These are phyloP conservation scores for Aspergillus haitiensis DNA, from an alignment of 495 filamentous ascomycete genomes.

Conservation along the genomic window DNA sequence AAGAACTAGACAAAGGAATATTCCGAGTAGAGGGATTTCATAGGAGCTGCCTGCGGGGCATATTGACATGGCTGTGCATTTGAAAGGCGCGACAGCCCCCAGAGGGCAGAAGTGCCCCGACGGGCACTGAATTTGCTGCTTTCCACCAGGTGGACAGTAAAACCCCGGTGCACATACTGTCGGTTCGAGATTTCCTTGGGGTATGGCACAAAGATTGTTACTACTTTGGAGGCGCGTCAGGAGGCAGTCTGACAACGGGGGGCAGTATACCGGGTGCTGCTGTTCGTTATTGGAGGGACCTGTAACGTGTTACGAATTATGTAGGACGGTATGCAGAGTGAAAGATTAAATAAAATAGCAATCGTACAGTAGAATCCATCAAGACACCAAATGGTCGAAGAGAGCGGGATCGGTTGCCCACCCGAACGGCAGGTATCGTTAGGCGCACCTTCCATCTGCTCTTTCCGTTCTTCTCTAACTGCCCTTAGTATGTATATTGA, in stretches of 20 bases:
- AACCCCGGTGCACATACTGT: background rate
- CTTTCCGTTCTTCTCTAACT: background rate
- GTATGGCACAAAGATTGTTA: background rate
- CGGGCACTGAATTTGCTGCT: slow-evolving; percentile 5
- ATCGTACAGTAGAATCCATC: slow-evolving; percentile 7
- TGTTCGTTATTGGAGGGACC: slow-evolving; percentile 2
- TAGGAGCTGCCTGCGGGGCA: slow-evolving; percentile 6
- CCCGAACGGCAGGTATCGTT: background rate
- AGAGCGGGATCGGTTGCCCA: background rate
- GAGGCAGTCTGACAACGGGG: slow-evolving; percentile 4
- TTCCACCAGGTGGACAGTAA: slow-evolving; percentile 3
- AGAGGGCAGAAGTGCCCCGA: slow-evolving; percentile 5
- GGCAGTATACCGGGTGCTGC: slow-evolving; percentile 1
- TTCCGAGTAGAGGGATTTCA: slow-evolving; percentile 1
- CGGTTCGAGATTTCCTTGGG: slow-evolving; percentile 4
- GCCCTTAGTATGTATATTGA: background rate
- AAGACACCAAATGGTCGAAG: background rate
- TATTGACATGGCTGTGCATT: background rate
- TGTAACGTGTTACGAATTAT: background rate
- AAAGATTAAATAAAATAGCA: background rate
- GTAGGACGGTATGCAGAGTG: background rate
- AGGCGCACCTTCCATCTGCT: background rate
- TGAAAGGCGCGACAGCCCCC: background rate
- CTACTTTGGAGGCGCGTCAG: background rate
- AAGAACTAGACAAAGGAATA: slow-evolving; percentile 3